These are phyloP conservation scores for Saturnispora halmiae DNA, from an alignment of 805 yeast genomes.

Conservation along the genomic window DNA sequence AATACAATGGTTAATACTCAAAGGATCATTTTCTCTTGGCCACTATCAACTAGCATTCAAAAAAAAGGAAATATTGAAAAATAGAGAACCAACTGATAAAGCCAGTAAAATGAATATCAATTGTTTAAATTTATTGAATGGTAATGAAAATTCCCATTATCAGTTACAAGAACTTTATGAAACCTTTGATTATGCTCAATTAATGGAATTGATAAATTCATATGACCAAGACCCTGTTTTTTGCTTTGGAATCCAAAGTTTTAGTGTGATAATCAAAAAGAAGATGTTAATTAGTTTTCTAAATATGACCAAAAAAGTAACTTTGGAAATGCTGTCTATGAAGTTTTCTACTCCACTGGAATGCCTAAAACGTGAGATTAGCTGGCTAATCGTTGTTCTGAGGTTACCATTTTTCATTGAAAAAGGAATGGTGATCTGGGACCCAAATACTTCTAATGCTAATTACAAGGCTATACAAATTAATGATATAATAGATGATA, in stretches of 20 bases:
- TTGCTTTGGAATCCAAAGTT: background rate
- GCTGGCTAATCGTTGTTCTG: slow-evolving; percentile 18
- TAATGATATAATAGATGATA: slow-evolving; percentile 11
- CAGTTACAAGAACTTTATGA: slow-evolving; percentile 5
- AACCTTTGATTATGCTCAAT: background rate
- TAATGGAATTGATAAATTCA: background rate
- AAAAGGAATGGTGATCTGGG: slow-evolving; percentile 13
- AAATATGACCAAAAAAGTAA: slow-evolving; percentile 14
- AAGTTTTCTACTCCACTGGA: slow-evolving; percentile 17
- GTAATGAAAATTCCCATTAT: background rate
- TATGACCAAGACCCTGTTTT: background rate
- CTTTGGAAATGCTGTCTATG: slow-evolving; percentile 17
- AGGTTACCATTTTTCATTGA: slow-evolving; percentile 23
- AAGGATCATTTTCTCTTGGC: slow-evolving; percentile 19
- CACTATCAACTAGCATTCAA: slow-evolving; percentile 21
- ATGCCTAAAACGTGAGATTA: slow-evolving; percentile 15
- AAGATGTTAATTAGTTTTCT: slow-evolving; percentile 3
- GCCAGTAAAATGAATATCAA: background rate
- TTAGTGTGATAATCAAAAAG: background rate
- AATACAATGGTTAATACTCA: slow-evolving; percentile 24
- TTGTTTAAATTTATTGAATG: slow-evolving; percentile 3
- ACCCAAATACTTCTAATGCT: slow-evolving; percentile 1
- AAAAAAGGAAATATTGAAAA: slow-evolving; percentile 12
- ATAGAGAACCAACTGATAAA: background rate
- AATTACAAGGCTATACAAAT: slow-evolving; percentile 3